These are phyloP conservation scores for Vickermania spadyakhi DNA, from an alignment of 208 protist species.

Conservation along the genomic window DNA sequence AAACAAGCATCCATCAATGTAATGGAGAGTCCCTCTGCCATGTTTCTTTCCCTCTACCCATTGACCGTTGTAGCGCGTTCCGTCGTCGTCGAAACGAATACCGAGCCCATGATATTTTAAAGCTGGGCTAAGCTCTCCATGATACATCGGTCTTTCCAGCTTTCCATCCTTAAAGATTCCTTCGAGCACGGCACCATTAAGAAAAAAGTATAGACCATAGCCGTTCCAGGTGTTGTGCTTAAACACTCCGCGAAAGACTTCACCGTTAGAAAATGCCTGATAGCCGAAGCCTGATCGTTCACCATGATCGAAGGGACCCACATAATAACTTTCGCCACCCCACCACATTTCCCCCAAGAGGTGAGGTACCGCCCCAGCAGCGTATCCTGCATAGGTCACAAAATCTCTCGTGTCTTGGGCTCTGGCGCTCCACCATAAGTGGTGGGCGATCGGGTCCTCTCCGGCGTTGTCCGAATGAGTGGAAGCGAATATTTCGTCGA, in stretches of 20 bases:
- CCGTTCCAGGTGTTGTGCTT: conserved; percentile 9
- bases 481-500: too few relatives aligned
- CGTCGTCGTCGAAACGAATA: conserved; percentile 18
- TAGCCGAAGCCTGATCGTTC: conserved; percentile 4
- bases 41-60: conserved; percentile 64
- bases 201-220: conserved; percentile 35
- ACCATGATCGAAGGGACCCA: conserved; percentile 6
- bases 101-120: conserved; percentile 50
- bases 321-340: conserved; percentile 21
- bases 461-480: too few relatives aligned
- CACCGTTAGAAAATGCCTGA: conserved; percentile 10
- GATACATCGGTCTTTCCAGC: conserved; percentile 38
- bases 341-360: conserved; percentile 80
- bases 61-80: conserved; percentile 75
- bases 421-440: too few relatives aligned
- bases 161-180: conserved; percentile 38
- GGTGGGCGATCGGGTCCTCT: too few relatives aligned
- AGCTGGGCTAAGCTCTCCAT: conserved; percentile 56
- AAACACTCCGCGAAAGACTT: conserved; percentile 15
- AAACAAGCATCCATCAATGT: conserved; percentile 32
- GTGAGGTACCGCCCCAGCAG: conserved; percentile 43
- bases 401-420: too few relatives aligned
- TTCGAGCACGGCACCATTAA: conserved; percentile 58
- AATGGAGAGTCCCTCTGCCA: conserved; percentile 58
- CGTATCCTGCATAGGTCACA: conserved; percentile 71